phyloP scores from a whole-genome alignment of 2,329 filamentous ascomycete genomes.

The Fusarium coffeatum region DNA sequence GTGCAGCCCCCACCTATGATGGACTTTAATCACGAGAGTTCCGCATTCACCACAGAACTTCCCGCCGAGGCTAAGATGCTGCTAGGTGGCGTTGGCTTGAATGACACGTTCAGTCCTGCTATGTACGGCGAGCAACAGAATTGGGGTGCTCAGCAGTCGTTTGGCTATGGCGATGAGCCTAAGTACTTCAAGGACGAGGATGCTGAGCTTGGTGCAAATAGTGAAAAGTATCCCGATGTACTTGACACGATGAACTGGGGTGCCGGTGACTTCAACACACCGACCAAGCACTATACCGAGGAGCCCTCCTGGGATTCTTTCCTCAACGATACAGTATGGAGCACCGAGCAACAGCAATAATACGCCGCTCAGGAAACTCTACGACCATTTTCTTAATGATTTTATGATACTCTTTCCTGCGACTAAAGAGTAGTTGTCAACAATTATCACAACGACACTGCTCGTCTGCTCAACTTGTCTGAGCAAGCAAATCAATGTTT shows the following conservation, averaged over 20 bases:
- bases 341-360: conserved; percentile 31
- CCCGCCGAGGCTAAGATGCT: conserved; percentile 58
- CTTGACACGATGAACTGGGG: conserved; percentile 20
- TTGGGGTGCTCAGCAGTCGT: conserved; percentile 13
- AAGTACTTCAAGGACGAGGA: conserved; percentile 33
- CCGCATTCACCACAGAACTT: conserved; percentile 57
- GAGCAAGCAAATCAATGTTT: neutral
- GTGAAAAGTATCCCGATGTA: conserved; percentile 28
- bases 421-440: neutral
- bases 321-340: conserved; percentile 48
- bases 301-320: conserved; percentile 50
- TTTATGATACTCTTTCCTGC: conserved; percentile 29
- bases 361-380: neutral
- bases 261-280: conserved; percentile 7
- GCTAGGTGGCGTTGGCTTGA: conserved; percentile 31
- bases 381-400: conserved; percentile 16
- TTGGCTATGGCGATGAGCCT: conserved; percentile 9
- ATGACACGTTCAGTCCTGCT: conserved; percentile 13
- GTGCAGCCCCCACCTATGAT: conserved; percentile 36
- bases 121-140: conserved; percentile 25
- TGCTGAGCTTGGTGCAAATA: neutral
- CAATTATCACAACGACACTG: conserved; percentile 7
- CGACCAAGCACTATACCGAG: conserved; percentile 35
- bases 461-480: neutral
- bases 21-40: conserved; percentile 42